Evolutionary conservation across 164 flowering plant species (phyloP).

Genomic region (Annona squamosa): DNA sequence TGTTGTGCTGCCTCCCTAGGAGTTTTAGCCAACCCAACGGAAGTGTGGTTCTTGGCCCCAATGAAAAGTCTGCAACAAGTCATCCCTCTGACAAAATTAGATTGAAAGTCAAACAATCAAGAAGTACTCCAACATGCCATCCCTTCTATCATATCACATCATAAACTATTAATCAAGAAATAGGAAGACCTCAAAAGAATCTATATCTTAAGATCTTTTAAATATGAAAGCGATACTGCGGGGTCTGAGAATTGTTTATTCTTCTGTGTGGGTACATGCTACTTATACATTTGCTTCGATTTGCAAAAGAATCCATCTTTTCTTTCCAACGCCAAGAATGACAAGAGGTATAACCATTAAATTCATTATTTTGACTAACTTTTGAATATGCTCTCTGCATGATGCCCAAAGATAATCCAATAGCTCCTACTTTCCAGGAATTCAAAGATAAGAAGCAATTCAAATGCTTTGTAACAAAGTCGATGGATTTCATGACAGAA

Average conservation of each 20-base stretch:
- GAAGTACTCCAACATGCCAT: background rate
- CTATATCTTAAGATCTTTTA: background rate
- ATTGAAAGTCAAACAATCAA: slow-evolving; percentile 1
- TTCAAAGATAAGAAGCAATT: background rate
- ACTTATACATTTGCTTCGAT: background rate
- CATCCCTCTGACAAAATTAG: background rate
- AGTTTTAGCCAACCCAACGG: background rate
- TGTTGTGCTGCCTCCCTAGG: background rate
- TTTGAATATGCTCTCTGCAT: background rate
- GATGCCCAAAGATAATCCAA: background rate
- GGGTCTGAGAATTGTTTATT: background rate
- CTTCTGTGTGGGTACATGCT: background rate
- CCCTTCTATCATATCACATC: no score
- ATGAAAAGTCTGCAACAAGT: background rate
- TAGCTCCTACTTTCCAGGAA: background rate
- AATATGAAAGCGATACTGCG: background rate
- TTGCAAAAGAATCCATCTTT: background rate
- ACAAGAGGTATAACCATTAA: background rate
- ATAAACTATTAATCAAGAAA: no score
- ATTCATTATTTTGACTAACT: background rate
- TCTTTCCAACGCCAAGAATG: background rate
- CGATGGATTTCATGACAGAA: background rate
- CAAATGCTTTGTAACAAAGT: background rate
- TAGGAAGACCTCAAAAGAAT: background rate
- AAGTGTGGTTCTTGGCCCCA: background rate